Conservation (phyloP, 2,329 filamentous ascomycete species). For the Allantophomopsis cytisporea region DNA sequence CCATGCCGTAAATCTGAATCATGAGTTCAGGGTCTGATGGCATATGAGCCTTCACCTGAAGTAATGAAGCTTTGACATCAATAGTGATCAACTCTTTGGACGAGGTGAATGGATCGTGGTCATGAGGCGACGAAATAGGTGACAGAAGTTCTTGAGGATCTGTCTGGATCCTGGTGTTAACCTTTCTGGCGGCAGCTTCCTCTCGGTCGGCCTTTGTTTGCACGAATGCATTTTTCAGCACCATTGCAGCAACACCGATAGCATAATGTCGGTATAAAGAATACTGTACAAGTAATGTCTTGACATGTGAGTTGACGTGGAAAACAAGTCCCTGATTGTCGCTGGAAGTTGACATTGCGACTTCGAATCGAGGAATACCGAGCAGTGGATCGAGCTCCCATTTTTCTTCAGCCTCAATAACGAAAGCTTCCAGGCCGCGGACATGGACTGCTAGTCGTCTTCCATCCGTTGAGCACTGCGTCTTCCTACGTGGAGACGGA, state of each 20-base stretch:
- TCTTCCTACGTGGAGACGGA: conserved; percentile 36
- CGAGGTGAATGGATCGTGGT: background rate
- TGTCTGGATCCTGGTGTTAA: background rate
- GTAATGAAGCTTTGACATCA: conserved; percentile 66
- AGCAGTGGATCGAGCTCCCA: conserved; percentile 80
- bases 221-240: conserved; percentile 58
- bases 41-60: conserved; percentile 83
- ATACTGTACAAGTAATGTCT: conserved; percentile 72
- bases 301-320: conserved; percentile 71
- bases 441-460: conserved; percentile 70
- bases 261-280: conserved; percentile 92
- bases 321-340: conserved; percentile 81
- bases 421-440: conserved; percentile 75
- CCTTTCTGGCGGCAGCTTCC: conserved; percentile 17
- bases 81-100: conserved; percentile 58
- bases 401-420: conserved; percentile 76
- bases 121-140: conserved; percentile 5
- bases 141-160: conserved; percentile 7
- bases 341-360: conserved; percentile 72
- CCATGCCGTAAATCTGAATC: conserved; percentile 74
- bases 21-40: conserved; percentile 84
- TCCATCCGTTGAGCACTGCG: conserved; percentile 49
- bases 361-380: conserved; percentile 73
- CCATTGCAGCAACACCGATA: conserved; percentile 65
- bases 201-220: conserved; percentile 31